Evolutionary conservation across 2,329 filamentous ascomycete species (phyloP).

Genomic region (Epichloe bromicola): DNA sequence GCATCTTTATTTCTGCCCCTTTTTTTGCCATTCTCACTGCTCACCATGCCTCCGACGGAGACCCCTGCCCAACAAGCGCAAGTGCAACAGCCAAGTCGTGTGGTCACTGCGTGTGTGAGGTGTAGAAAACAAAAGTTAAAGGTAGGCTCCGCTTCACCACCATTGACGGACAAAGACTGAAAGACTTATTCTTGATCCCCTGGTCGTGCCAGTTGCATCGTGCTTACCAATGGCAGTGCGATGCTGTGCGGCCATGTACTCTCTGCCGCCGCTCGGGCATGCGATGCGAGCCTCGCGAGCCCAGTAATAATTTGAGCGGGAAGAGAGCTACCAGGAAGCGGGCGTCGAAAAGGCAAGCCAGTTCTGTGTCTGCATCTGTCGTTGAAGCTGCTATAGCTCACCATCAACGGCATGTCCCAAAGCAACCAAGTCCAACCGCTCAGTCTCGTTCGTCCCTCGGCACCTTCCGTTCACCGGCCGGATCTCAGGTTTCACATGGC

Average conservation of each 20-base stretch:
- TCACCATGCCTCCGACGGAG: not conserved
- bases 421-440: not conserved
- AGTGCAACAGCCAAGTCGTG: not conserved
- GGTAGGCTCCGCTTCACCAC: not conserved
- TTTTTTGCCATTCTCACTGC: no score
- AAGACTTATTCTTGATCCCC: not conserved
- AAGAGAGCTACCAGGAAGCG: not conserved
- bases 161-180: not conserved
- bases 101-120: slow-evolving; percentile 1
- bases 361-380: not conserved
- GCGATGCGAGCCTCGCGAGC: slow-evolving; percentile 1
- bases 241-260: slow-evolving; percentile 1
- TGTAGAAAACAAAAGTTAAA: slow-evolving; percentile 4
- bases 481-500: not conserved
- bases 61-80: not conserved
- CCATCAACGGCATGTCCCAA: not conserved
- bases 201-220: not conserved
- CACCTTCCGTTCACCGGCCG: not conserved
- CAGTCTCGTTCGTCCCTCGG: not conserved
- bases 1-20: no score
- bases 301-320: not conserved
- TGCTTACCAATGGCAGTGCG: slow-evolving; percentile 1
- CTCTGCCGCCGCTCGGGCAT: slow-evolving; percentile 3
- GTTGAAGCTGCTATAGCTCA: not conserved
- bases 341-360: not conserved